Percentiles rank a stretch among this genome's conserved stretches.
Evolutionary conservation across 345 rosid species (phyloP).

Genomic region (Melastoma malabathricum): DNA sequence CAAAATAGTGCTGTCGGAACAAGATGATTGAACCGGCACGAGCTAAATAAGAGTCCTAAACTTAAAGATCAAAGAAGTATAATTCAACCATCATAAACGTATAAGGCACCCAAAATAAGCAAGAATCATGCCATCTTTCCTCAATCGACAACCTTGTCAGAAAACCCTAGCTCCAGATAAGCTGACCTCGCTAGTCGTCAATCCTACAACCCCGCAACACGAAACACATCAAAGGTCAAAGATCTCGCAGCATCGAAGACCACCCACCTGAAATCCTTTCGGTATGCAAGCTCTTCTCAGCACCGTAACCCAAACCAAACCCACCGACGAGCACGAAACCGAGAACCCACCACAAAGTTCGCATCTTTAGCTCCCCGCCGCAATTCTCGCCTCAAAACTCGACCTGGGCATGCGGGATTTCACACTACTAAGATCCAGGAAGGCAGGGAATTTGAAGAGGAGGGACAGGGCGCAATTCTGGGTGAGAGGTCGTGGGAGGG

Average conservation of each 20-base stretch:
- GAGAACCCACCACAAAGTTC: constrained; percentile 19
- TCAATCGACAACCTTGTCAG: too few relatives aligned
- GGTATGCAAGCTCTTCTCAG: constrained; percentile 33
- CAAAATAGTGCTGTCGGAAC: too few relatives aligned
- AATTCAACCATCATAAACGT: too few relatives aligned
- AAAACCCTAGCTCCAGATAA: not conserved
- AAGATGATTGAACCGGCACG: too few relatives aligned
- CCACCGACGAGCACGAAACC: constrained; percentile 14
- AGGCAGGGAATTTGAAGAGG: constrained; percentile 21
- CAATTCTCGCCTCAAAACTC: constrained; percentile 3
- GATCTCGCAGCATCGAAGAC: not conserved
- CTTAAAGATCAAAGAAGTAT: too few relatives aligned
- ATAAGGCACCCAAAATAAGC: too few relatives aligned
- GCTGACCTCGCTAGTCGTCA: not conserved
- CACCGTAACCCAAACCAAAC: constrained; percentile 12
- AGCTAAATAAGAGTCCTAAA: too few relatives aligned
- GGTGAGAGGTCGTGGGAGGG: constrained; percentile 58
- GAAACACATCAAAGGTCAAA: not conserved
- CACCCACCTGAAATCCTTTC: constrained; percentile 67
- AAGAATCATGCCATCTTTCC: too few relatives aligned
- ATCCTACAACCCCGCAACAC: not conserved
- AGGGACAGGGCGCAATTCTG: constrained; percentile 4
- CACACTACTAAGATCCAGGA: constrained; percentile 9
- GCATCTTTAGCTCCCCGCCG: constrained; percentile 18
- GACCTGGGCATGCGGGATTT: constrained; percentile 13